A percentile compares a stretch with the other conserved stretches of the same genome.
phyloP scores from a whole-genome alignment of 2,329 filamentous ascomycete genomes.

The Colletotrichum lupini region DNA sequence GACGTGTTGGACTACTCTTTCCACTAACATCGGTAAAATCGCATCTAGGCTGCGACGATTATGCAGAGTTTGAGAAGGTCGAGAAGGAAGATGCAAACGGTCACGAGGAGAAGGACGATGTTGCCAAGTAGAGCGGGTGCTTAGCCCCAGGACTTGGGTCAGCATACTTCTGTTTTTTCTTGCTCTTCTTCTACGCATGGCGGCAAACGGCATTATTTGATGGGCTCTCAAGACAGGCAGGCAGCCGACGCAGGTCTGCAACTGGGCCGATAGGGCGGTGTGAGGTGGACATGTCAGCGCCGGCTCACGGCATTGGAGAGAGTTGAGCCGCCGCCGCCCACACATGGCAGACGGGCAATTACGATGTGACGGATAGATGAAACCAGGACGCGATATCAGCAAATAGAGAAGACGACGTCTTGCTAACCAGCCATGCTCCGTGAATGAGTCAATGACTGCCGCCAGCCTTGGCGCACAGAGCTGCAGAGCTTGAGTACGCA shows the following conservation, averaged over 20 bases:
- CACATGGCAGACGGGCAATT: neutral
- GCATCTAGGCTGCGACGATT: conserved; percentile 23
- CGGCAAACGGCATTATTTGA: conserved; percentile 30
- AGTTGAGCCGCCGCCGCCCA: neutral
- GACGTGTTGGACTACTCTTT: neutral
- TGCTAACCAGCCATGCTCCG: conserved; percentile 3
- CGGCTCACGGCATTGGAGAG: conserved; percentile 6
- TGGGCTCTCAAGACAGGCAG: conserved; percentile 18
- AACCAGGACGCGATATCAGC: conserved; percentile 16
- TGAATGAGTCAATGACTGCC: conserved; percentile 1
- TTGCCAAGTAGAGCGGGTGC: conserved; percentile 11
- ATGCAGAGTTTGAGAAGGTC: conserved; percentile 23
- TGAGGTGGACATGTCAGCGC: conserved; percentile 25
- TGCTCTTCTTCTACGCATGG: neutral
- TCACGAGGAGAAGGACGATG: neutral
- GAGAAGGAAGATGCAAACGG: conserved; percentile 18
- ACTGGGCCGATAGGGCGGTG: conserved; percentile 28
- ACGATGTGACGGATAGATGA: conserved; percentile 25
- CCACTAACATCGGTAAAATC: conserved; percentile 4
- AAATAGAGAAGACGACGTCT: conserved; percentile 14
- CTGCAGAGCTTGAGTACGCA: neutral
- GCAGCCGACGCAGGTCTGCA: conserved; percentile 26
- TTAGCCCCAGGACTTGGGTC: neutral
- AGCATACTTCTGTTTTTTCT: neutral
- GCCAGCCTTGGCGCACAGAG: conserved; percentile 8